Evolutionary conservation across 2,329 filamentous ascomycete genomes (phyloP), one percentile per base, ranked within the genome.

Genomic region (Aspergillus novofumigatus): DNA sequence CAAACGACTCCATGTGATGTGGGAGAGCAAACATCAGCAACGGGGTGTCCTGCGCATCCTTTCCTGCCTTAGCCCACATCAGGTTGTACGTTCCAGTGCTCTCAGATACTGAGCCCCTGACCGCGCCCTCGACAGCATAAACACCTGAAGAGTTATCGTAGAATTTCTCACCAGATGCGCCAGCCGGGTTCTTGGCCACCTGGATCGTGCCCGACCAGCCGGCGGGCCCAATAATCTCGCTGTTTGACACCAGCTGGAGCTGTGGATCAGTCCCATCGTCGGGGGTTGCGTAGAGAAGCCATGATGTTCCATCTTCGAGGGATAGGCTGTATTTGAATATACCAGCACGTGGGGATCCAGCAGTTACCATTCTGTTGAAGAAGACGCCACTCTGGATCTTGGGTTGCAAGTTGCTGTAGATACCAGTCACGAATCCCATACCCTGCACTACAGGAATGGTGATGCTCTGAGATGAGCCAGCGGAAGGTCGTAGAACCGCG

Each of bases 21-120:
- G 92, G 91, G 50, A 99, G 77, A 17, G 90, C 90, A 71, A 89
- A 97, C 87, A 96, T 94, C 61, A 94, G 79, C 23, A 96, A 78
- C 3, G 80, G 74, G 9, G 72, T 74, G 58, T 79, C 82, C 17
- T 83, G 78, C 6, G 76, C 72, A 17, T 79, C 69, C 38, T 85
- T 78, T 5, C 92, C 93, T 0, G 78, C 81, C 67, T 90, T 93
- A n/a, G 78, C 75, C 77, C 90, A 97, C 0, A 77, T 75, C 56
- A 97, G 83, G 0, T 77, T 84, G 71, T 97, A 99, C 1, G 80
- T 84, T 10, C 91, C 93, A 10, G 76, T 77, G 0, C 77, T 76
- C 1, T 83, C 85, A 47, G 62, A 67, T 2, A 77, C 73, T 3
- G 81, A 81, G 0, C 90, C 93, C 3, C 83, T 82, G 25, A 97